phyloP scores from a whole-genome alignment of 805 yeast species.

The Candida andamanensis region DNA sequence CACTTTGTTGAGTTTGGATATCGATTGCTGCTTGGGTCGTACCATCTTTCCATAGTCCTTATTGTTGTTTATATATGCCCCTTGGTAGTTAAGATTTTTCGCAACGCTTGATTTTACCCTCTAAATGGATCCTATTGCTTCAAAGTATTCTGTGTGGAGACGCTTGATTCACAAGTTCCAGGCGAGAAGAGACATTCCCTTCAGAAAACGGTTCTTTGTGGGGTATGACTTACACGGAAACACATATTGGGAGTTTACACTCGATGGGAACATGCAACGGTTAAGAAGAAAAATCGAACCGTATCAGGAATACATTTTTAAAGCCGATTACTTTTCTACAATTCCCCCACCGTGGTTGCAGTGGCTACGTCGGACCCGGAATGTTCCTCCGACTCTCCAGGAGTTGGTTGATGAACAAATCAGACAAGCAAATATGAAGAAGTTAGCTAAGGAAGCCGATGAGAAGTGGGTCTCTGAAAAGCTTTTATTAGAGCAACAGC shows the following conservation, averaged over 20 bases:
- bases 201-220: slow-evolving; percentile 62
- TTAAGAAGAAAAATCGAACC: slow-evolving; percentile 66
- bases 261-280: slow-evolving; percentile 47
- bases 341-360: slow-evolving; percentile 74
- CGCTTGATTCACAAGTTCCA: slow-evolving; percentile 52
- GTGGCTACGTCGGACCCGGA: slow-evolving; percentile 69
- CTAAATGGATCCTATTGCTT: slow-evolving; percentile 45
- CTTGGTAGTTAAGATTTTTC: too few species aligned
- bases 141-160: slow-evolving; percentile 46
- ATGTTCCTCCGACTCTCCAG: slow-evolving; percentile 52
- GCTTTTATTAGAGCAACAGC: slow-evolving; percentile 26
- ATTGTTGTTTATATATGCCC: neutral
- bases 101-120: neutral
- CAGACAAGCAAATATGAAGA: slow-evolving; percentile 50
- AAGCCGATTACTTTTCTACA: slow-evolving; percentile 54
- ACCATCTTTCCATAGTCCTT: too few species aligned
- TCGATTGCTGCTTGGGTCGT: slow-evolving; percentile 14
- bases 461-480: slow-evolving; percentile 37
- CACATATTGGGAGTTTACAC: slow-evolving; percentile 77
- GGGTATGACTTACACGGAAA: slow-evolving; percentile 82
- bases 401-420: slow-evolving; percentile 57
- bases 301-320: slow-evolving; percentile 37
- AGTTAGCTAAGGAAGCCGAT: slow-evolving; percentile 45
- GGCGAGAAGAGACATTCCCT: slow-evolving; percentile 60
- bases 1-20: slow-evolving; percentile 22